These are phyloP conservation scores for Aspergillus chevalieri DNA, from an alignment of 2,329 filamentous ascomycete genomes.

Conservation along the genomic window DNA sequence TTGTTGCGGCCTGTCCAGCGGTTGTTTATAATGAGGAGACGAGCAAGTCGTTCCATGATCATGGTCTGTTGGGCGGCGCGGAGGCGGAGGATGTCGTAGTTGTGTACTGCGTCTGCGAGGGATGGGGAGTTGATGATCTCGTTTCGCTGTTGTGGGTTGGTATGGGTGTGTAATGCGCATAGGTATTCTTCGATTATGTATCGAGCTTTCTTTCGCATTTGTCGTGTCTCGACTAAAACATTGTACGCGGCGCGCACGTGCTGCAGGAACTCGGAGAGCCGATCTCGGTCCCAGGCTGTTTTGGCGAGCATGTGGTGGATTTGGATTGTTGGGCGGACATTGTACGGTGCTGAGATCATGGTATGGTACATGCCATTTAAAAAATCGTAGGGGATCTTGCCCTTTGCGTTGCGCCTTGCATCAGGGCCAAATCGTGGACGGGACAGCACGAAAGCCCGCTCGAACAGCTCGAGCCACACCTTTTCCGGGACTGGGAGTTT, in stretches of 20 bases:
- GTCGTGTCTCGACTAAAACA: conserved; percentile 22
- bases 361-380: conserved; percentile 52
- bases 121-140: conserved; percentile 16
- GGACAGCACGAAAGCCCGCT: conserved; percentile 59
- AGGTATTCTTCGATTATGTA: conserved; percentile 20
- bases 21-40: conserved; percentile 15
- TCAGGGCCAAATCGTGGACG: conserved; percentile 33
- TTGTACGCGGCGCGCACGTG: conserved; percentile 27
- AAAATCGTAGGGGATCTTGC: conserved; percentile 37
- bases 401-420: conserved; percentile 18
- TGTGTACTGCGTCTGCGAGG: conserved; percentile 25
- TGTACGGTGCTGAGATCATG: conserved; percentile 56
- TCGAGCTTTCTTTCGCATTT: conserved; percentile 21
- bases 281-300: conserved; percentile 14
- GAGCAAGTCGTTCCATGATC: conserved; percentile 17
- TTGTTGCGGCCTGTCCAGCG: conserved; percentile 13
- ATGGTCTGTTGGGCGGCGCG: conserved; percentile 23
- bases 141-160: conserved; percentile 3
- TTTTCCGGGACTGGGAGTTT: conserved; percentile 49
- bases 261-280: conserved; percentile 17
- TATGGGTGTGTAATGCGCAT: conserved; percentile 2
- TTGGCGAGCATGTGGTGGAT: conserved; percentile 43
- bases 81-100: conserved; percentile 28
- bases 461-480: conserved; percentile 62
- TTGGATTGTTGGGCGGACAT: conserved; percentile 51